Evolutionary conservation across 345 rosid genomes (phyloP), one percentile per base, ranked within the genome.

Genomic region (Eucalyptus erythrocorys): DNA sequence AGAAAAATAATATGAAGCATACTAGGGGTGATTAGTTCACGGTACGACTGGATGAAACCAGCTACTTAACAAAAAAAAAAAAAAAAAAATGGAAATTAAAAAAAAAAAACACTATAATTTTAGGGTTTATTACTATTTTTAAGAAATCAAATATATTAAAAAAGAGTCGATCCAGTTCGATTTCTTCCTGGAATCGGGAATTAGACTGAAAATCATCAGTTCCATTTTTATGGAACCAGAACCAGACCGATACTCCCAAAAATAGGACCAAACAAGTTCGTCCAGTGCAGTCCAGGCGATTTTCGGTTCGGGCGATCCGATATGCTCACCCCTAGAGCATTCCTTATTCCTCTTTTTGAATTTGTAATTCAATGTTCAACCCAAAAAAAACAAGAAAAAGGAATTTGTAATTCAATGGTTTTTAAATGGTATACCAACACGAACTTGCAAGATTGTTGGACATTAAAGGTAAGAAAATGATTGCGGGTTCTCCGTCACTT

Each of bases 171-270:
- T 21, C 57, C 0, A 51, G 0, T 51, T 8, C 2, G 2, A 10
- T 51, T 51, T 51, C 57, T 8, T 10, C 26, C 2, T 51, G 1
- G 0, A 51, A 51, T 51, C 10, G 2, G 5, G 10, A 51, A 51
- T 51, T 1, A 0, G 2, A 21, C 1, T 21, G 2, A 51, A 51
- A 51, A 19, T 51, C 57, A 19, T 51, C 0, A 1, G 5, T 51
- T 51, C 1, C 57, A 51, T 51, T 51, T 51, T 51, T 51, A 51
- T 51, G 26, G 10, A 51, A 51, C 5, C 0, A 19, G 1, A 51
- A 51, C 4, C 0, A 0, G 2, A 19, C 0, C 55, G 1, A 51
- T 51, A 3, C 3, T 10, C 10, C 1, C 2, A 0, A 7, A 24
- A 51, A 51, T 0, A 7, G 0, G 57, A 51, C 4, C 24, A 19